These are phyloP conservation scores for Calvatia gigantea DNA, from an alignment of 768 basidiomycete genomes.

Conservation along the genomic window DNA sequence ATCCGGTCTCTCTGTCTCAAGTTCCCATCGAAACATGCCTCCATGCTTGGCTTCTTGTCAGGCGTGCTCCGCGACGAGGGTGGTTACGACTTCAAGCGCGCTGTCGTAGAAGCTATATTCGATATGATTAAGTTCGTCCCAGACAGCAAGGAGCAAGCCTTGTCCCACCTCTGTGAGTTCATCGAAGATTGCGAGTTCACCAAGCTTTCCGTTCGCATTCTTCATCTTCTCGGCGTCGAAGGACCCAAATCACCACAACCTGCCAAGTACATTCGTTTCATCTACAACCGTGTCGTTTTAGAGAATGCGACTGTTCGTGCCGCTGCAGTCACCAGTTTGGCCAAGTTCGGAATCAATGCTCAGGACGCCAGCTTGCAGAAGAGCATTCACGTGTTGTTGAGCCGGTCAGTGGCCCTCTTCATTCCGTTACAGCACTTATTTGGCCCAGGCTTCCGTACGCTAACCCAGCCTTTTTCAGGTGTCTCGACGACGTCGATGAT, in stretches of 20 bases:
- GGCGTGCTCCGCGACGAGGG: conserved; percentile 97
- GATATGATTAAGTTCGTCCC: conserved; percentile 99
- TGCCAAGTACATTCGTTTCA: conserved; percentile 98
- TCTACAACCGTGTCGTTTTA: conserved; percentile 98
- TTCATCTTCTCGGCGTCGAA: conserved; percentile 93
- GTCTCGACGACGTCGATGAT: conserved; percentile 97
- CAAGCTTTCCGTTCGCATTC: conserved; percentile 94
- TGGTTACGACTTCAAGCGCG: conserved; percentile 99
- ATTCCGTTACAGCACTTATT: conserved; percentile 6
- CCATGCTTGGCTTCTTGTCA: conserved; percentile 96
- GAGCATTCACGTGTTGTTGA: conserved; percentile 85
- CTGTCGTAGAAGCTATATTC: conserved; percentile 98
- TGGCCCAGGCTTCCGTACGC: no score
- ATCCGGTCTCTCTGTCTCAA: conserved; percentile 98
- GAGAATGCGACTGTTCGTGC: conserved; percentile 98
- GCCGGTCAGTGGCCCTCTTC: conserved; percentile 47
- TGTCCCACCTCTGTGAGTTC: conserved; percentile 98
- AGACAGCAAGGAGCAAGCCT: conserved; percentile 95
- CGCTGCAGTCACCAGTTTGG: conserved; percentile 91
- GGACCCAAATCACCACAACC: conserved; percentile 96
- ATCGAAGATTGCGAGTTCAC: conserved; percentile 99
- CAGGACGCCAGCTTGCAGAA: conserved; percentile 73
- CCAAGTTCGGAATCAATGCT: conserved; percentile 94
- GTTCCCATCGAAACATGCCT: conserved; percentile 94
- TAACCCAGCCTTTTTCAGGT: conserved; percentile 59